phyloP scores from a whole-genome alignment of 2,329 filamentous ascomycete genomes.

The Sclerotinia subarctica region DNA sequence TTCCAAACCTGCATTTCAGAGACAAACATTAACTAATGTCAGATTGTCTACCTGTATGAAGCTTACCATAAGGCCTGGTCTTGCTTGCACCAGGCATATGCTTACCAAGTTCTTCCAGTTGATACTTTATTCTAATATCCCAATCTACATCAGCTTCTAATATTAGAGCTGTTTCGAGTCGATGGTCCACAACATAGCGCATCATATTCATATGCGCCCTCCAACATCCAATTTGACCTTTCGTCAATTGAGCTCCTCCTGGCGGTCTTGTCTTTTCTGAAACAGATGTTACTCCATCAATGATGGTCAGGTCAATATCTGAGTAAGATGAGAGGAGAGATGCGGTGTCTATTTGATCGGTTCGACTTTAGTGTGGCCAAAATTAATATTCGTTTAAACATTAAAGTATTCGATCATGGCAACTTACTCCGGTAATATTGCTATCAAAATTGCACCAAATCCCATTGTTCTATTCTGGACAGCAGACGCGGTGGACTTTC shows the following conservation, averaged over 20 bases:
- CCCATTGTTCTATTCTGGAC: constrained; percentile 6
- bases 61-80: constrained; percentile 4
- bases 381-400: not conserved
- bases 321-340: constrained; percentile 4
- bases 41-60: not conserved
- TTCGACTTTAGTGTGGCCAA: not conserved
- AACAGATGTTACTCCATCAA: not conserved
- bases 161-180: constrained; percentile 11
- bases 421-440: not conserved
- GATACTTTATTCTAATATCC: constrained; percentile 3
- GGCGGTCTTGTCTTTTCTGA: not conserved
- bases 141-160: constrained; percentile 14
- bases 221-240: constrained; percentile 9
- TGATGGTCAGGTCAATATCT: constrained; percentile 9
- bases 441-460: constrained; percentile 5
- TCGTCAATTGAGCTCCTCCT: not conserved
- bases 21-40: not conserved
- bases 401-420: not conserved
- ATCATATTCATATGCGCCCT: constrained; percentile 13
- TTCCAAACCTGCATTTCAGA: not conserved
- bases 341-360: constrained; percentile 2
- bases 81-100: constrained; percentile 9
- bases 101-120: constrained; percentile 6
- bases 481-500: not conserved
- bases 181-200: constrained; percentile 11